phyloP scores from a whole-genome alignment of 176 grass and related monocot species.

The Raddia distichophylla region DNA sequence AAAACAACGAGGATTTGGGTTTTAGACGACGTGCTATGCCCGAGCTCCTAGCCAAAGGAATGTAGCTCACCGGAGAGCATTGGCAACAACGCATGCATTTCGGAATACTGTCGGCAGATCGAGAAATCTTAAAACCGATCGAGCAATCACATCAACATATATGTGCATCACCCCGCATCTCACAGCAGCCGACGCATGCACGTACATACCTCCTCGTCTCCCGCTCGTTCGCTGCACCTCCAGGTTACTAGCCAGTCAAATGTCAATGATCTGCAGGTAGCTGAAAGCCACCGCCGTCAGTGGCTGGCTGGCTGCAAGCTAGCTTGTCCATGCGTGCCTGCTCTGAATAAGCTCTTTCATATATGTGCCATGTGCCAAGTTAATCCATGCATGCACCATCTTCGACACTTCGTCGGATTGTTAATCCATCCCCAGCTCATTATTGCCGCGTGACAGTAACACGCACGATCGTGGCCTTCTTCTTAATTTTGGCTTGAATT shows the following conservation, averaged over 20 bases:
- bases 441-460: neutral
- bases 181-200: neutral
- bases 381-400: neutral
- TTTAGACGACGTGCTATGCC: no score
- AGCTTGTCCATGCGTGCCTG: neutral
- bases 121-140: no score
- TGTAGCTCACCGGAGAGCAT: no score
- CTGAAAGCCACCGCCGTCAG: neutral
- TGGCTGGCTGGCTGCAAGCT: neutral
- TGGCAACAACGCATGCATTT: no score
- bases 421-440: neutral
- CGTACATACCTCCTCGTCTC: neutral
- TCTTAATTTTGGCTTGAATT: no score
- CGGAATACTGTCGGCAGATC: no score
- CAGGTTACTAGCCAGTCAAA: neutral
- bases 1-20: no score
- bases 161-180: constrained; percentile 13
- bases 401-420: neutral
- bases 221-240: neutral
- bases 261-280: no score
- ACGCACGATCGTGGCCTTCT: no score
- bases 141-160: no score
- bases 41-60: no score
- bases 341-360: no score
- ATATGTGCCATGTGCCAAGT: neutral